Evolutionary conservation across 2,329 filamentous ascomycete species (phyloP).

Genomic region (Arthrobotrys entomopaga): DNA sequence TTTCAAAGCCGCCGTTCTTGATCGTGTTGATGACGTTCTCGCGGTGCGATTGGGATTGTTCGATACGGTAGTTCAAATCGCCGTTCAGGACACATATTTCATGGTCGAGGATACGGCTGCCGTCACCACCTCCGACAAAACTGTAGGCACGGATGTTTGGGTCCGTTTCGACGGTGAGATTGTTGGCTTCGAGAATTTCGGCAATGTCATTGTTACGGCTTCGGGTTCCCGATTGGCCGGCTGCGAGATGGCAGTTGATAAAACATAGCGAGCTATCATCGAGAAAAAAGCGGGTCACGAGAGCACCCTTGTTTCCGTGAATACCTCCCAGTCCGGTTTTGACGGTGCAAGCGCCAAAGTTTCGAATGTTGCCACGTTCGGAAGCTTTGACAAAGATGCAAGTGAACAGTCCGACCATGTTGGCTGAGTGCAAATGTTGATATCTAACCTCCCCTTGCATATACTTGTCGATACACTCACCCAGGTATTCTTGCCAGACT

Average conservation of each 20-base stretch:
- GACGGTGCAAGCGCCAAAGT: constrained; percentile 81
- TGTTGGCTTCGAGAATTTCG: constrained; percentile 81
- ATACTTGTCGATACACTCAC: constrained; percentile 81
- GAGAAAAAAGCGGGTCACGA: constrained; percentile 88
- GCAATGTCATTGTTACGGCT: constrained; percentile 93
- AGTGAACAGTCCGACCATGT: constrained; percentile 92
- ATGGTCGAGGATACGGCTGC: constrained; percentile 92
- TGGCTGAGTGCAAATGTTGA: constrained; percentile 84
- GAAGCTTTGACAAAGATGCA: constrained; percentile 92
- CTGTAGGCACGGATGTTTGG: constrained; percentile 75
- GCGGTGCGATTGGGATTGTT: constrained; percentile 84
- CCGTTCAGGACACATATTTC: constrained; percentile 97
- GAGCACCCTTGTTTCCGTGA: constrained; percentile 95
- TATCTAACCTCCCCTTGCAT: constrained; percentile 82
- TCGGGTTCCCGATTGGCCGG: constrained; percentile 88
- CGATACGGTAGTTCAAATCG: constrained; percentile 97
- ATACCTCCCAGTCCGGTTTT: constrained; percentile 96
- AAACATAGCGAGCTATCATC: constrained; percentile 96
- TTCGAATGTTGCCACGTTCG: constrained; percentile 78
- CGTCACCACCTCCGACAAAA: constrained; percentile 91
- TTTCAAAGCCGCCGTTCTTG: constrained; percentile 79
- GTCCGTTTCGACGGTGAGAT: constrained; percentile 78
- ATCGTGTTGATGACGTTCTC: constrained; percentile 90
- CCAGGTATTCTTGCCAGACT: constrained; percentile 92
- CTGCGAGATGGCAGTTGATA: constrained; percentile 95